Evolutionary conservation across 345 rosid genomes (phyloP), one percentile per base, ranked within the genome.

Genomic region (Citrus cavaleriei): DNA sequence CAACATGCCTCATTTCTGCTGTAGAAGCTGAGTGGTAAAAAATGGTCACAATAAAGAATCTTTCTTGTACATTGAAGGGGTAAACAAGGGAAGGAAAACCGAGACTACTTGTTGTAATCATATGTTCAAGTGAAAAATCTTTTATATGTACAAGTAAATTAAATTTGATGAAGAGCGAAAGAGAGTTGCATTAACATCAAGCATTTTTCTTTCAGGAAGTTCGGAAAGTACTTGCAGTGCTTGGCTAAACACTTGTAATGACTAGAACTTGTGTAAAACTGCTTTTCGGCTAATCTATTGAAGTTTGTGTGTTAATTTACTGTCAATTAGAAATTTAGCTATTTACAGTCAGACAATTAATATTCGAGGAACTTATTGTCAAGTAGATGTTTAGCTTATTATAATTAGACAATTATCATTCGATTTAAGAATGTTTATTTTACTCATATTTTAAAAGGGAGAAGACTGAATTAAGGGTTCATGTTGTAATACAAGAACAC

Each of bases 1-100:
- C 83, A 85, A 65, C 79, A 22, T 78, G 76, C 32, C 86, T 37
- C 79, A 73, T 57, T 87, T 84, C 82, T 83, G 61, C 75, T 76
- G 83, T 74, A 74, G 81, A 78, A 78, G 82, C 75, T 72, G 81
- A 80, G 74, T 25, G 63, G 30, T 38, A 62, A 16, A 77, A 40
- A 7, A 27, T 32, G 54, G 66, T 74, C 79, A 0, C 38, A 16
- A 13, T 49, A 60, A 69, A 62, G n/a, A 54, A 54, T 18, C 58
- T 18, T 54, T 54, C n/a, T 19, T 54, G 19, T 54, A 54, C 7
- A 6, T 54, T 54, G 58, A 18, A 18, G 58, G 13, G 74, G 74
- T 13, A 40, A 64, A 25, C 62, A 55, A 64, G 75, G 27, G 28
- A 42, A 24, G 32, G 72, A 25, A 14, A 69, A 25, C 22, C 7